Conservation (phyloP, 306 rosid species). For the Elaeagnus macrophylla region DNA sequence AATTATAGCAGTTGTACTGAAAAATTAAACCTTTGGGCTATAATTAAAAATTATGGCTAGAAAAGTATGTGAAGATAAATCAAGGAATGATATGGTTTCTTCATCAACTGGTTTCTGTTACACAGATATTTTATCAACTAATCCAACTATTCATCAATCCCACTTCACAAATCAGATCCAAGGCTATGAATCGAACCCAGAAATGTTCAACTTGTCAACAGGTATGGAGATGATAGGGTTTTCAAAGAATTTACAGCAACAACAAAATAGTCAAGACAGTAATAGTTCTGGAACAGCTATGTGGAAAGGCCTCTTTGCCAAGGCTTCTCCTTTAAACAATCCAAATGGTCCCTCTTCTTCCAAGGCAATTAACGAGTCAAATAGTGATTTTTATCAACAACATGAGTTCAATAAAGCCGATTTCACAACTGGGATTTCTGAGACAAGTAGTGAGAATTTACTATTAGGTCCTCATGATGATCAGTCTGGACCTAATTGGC, state of each 20-base stretch:
- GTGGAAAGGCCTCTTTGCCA: slow-evolving; percentile 35
- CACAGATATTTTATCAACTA: slow-evolving; percentile 38
- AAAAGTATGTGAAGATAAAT: slow-evolving; percentile 44
- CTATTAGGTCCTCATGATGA: slow-evolving; percentile 21
- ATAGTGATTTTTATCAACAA: slow-evolving; percentile 28
- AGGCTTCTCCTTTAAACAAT: background rate
- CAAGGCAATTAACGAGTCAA: slow-evolving; percentile 8
- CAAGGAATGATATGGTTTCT: slow-evolving; percentile 35
- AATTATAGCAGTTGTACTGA: background rate
- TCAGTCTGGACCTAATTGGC: slow-evolving; percentile 30
- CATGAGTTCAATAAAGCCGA: slow-evolving; percentile 22
- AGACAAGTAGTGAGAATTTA: slow-evolving; percentile 40
- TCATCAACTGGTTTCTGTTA: slow-evolving; percentile 48
- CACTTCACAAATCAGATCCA: slow-evolving; percentile 62
- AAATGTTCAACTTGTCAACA: slow-evolving; percentile 64
- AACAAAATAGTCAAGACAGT: slow-evolving; percentile 8
- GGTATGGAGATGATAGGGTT: slow-evolving; percentile 75
- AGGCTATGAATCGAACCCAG: slow-evolving; percentile 47
- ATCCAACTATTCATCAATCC: slow-evolving; percentile 25
- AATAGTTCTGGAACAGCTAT: background rate
- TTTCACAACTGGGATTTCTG: slow-evolving; percentile 39
- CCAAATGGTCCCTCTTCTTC: slow-evolving; percentile 36
- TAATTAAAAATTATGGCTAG: slow-evolving; percentile 31
- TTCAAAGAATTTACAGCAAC: slow-evolving; percentile 34
- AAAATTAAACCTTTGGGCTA: background rate